Base-by-base conservation (phyloP, 305 asterid species). In the Solanum chacoense region DNA sequence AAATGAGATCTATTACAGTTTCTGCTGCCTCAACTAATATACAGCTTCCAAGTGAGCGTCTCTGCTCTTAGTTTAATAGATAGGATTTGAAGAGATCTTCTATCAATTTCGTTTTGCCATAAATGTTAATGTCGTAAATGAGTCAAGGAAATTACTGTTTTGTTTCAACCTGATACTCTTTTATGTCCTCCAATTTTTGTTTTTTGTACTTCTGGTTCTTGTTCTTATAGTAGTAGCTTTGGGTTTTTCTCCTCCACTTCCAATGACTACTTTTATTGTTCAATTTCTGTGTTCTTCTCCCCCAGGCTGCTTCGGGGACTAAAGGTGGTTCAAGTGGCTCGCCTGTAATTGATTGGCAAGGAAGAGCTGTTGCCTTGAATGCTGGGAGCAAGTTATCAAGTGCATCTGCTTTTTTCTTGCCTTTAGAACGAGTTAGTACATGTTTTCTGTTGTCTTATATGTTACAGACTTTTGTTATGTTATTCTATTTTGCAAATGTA, bases 261-360 rank as follows among this genome's bases (percentile, higher is more conserved):
- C 89, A 75, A 83, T 71, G 31, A 69, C 29, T 11, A 87, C 63
- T 50, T 85, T 13, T 90, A 85, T 85, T 31, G 85, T 11, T 71
- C 38, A 81, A 81, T 87, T 84, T 76, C 18, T 34, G 85, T 59
- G 28, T 88, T 72, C 88, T 65, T 59, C 69, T 89, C 83, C 55
- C 35, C 76, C 93, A 97, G 99, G 99, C 99, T 69, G 99, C 99
- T 91, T 97, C 99, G 29, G 99, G 99, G 88, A 97, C 99, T 35
- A 97, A 97, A 94, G 99, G 99, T 55, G 99, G 99, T 90, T 97
- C 99, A 90, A 97, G 99, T 93, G 99, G 99, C 84, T 97, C 99
- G 83, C 99, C 99, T 75, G 99, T 97, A 74, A 97, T 97, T 92
- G 98, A 97, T 92, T 96, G 99, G 98, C 98, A 95, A 92, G 99